Percentiles rank a stretch among this genome's conserved stretches.
Evolutionary conservation across 257 asterid genomes (phyloP).

Genomic region (Paraleonurus japonicus): DNA sequence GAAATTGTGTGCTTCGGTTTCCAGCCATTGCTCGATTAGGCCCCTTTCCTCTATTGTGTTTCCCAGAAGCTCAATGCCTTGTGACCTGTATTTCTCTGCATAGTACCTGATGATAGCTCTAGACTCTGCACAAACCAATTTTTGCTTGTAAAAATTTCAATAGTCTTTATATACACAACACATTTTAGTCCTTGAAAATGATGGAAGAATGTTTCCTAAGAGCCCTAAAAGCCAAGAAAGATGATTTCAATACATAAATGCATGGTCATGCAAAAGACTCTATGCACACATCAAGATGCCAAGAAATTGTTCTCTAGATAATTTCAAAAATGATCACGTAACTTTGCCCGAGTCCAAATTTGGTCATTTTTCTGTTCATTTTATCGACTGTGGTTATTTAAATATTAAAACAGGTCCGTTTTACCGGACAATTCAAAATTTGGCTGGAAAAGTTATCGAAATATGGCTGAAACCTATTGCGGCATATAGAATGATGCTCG

Average conservation of each 20-base stretch:
- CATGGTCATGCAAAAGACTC: neutral
- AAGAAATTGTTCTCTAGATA: no score
- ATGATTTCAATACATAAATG: neutral
- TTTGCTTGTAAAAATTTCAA: no score
- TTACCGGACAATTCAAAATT: no score
- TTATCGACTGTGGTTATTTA: no score
- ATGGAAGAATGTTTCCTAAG: neutral
- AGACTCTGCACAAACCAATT: conserved; percentile 34
- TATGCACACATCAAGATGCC: neutral
- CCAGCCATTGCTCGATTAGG: conserved; percentile 46
- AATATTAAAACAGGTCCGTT: no score
- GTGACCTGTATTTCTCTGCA: conserved; percentile 41
- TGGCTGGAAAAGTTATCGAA: no score
- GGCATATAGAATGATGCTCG: no score
- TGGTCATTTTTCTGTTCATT: no score
- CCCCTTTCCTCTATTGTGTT: conserved; percentile 40
- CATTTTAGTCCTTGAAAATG: neutral
- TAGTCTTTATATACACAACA: neutral
- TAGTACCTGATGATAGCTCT: conserved; percentile 50
- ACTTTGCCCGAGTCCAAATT: no score
- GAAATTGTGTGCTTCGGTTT: conserved; percentile 45
- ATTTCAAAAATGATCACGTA: no score
- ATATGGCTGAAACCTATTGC: no score
- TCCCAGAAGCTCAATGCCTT: conserved; percentile 40
- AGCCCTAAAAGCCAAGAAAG: neutral